Percentiles rank a stretch among this genome's conserved stretches.
These are phyloP conservation scores for Eimeria praecox DNA, from an alignment of 169 alveolate genomes.

Conservation along the genomic window DNA sequence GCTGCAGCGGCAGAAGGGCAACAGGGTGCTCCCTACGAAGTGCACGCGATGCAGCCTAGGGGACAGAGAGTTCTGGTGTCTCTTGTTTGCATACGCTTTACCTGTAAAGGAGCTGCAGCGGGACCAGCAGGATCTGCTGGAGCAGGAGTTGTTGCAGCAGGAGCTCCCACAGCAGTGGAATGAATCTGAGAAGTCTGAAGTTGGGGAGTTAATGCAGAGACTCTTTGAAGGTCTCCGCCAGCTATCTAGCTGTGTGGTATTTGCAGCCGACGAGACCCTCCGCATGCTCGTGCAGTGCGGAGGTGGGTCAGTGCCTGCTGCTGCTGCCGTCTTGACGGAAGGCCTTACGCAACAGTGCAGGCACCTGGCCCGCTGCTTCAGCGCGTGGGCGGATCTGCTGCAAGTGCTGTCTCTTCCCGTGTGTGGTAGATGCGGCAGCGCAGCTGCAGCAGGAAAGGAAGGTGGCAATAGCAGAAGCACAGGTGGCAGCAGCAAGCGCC, in stretches of 20 bases:
- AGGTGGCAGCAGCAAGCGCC: background rate
- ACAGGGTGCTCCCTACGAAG: background rate
- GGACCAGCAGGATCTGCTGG: slow-evolving; percentile 13
- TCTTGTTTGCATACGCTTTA: background rate
- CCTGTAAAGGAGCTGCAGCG: background rate
- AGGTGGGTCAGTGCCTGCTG: slow-evolving; percentile 10
- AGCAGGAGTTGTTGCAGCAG: slow-evolving; percentile 16
- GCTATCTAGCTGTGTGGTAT: background rate
- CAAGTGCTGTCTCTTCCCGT: slow-evolving; percentile 6
- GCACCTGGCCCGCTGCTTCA: slow-evolving; percentile 62
- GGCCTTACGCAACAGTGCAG: slow-evolving; percentile 35
- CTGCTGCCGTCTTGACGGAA: background rate
- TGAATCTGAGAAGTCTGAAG: background rate
- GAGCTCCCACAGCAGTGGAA: background rate
- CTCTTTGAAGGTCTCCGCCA: slow-evolving; percentile 21
- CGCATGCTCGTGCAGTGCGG: background rate
- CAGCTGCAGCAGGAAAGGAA: background rate
- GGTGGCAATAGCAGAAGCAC: background rate
- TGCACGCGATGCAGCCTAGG: slow-evolving; percentile 45
- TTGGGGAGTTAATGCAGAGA: slow-evolving; percentile 3
- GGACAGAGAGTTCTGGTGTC: slow-evolving; percentile 7
- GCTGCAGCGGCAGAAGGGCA: background rate
- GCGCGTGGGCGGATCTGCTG: slow-evolving; percentile 37
- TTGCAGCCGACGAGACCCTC: slow-evolving; percentile 6
- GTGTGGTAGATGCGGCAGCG: slow-evolving; percentile 9